Evolutionary conservation across 2,329 filamentous ascomycete genomes (phyloP).

Genomic region (Botrytis squamosa): DNA sequence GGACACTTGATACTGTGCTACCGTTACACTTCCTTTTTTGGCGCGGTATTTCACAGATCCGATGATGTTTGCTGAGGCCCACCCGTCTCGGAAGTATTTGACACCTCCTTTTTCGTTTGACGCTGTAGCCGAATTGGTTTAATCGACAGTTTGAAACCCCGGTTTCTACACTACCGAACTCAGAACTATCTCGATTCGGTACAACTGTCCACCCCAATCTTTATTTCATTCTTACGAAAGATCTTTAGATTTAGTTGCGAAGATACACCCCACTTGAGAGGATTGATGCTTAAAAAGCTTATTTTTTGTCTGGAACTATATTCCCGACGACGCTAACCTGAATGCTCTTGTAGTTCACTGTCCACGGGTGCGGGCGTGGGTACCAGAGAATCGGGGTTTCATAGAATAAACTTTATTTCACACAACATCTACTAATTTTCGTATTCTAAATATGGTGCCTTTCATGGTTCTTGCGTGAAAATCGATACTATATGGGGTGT

Average conservation of each 20-base stretch:
- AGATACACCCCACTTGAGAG: neutral
- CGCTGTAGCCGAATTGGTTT: slow-evolving; percentile 32
- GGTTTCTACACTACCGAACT: slow-evolving; percentile 7
- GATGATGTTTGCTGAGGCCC: neutral
- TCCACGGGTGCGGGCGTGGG: neutral
- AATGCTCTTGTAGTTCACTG: neutral
- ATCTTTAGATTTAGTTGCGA: neutral
- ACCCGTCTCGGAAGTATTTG: neutral
- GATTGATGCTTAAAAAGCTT: slow-evolving; percentile 4
- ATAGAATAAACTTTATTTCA: neutral
- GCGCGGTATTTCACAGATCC: neutral
- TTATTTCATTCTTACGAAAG: neutral
- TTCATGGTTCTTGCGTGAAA: neutral
- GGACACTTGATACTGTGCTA: slow-evolving; percentile 4
- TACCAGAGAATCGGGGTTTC: neutral
- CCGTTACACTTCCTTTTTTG: neutral
- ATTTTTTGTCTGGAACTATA: neutral
- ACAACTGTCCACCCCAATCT: neutral
- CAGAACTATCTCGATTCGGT: slow-evolving; percentile 22
- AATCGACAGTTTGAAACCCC: slow-evolving; percentile 25
- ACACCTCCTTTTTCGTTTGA: slow-evolving; percentile 6
- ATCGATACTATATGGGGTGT: neutral
- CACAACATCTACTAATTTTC: neutral
- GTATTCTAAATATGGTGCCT: slow-evolving; percentile 2
- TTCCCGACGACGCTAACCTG: neutral